A percentile compares a stretch with the other conserved stretches of the same genome.
Conservation (phyloP, 495 filamentous ascomycete species). For the Cryomyces antarcticus region DNA sequence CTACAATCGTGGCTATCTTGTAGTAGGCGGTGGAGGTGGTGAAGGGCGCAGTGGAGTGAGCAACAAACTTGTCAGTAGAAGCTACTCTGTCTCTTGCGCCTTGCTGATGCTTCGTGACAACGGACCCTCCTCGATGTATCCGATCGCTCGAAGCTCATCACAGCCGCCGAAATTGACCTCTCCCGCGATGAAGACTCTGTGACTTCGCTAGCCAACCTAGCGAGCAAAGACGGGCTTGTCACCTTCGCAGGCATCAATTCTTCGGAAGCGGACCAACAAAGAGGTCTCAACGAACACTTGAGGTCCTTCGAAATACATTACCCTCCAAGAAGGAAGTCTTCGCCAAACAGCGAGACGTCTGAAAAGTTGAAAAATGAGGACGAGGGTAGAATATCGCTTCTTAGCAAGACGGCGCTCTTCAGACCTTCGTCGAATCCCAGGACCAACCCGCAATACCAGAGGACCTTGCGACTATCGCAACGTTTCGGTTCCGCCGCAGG, state of each 20-base stretch:
- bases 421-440: slow-evolving; percentile 24
- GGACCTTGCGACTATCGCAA: slow-evolving; percentile 50
- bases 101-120: background rate
- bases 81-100: no score
- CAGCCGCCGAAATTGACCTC: slow-evolving; percentile 56
- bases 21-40: slow-evolving; percentile 86
- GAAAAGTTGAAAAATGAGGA: slow-evolving; percentile 10
- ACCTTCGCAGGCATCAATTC: slow-evolving; percentile 81
- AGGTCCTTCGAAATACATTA: slow-evolving; percentile 49
- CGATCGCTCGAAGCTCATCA: slow-evolving; percentile 37
- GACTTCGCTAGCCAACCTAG: slow-evolving; percentile 47
- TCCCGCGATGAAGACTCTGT: slow-evolving; percentile 83
- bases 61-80: slow-evolving; percentile 77
- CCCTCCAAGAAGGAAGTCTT: slow-evolving; percentile 21
- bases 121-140: slow-evolving; percentile 51
- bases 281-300: slow-evolving; percentile 74
- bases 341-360: slow-evolving; percentile 2
- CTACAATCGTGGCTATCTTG: slow-evolving; percentile 45
- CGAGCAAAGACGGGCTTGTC: slow-evolving; percentile 30
- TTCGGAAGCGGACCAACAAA: slow-evolving; percentile 41
- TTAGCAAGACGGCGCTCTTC: slow-evolving; percentile 35
- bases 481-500: slow-evolving; percentile 25
- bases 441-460: slow-evolving; percentile 42
- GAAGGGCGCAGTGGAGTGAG: slow-evolving; percentile 66
- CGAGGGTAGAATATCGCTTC: slow-evolving; percentile 10